Base-by-base conservation (phyloP, 2,329 filamentous ascomycete species). In the Hypocrella siamensis region DNA sequence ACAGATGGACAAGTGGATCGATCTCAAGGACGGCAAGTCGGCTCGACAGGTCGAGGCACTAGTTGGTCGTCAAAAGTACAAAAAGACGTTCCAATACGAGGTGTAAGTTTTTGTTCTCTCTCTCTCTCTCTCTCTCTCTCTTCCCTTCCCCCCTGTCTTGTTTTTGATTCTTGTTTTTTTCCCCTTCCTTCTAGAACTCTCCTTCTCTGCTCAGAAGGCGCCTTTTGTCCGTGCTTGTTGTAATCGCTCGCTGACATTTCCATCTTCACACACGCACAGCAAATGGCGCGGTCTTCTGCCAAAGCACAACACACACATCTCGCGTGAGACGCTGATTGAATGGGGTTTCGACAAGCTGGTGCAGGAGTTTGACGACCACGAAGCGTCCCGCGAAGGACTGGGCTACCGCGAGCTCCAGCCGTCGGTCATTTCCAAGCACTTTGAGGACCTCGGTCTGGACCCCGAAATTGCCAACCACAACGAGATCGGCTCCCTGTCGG, bases 381-480 rank as follows among this genome's bases (percentile, higher is more conserved):
- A 98, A 61, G 82, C 90, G 12, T 93, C 88, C n/a, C 82, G 90
- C 49, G 90, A 98, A 59, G 90, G 90, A 70, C 76, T 98, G 24
- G 88, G 90, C 42, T 98, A 90, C 71, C 83, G 90, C 52, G 73
- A 86, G 46, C 74, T 98, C 34, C 84, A 93, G 52, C 88, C 88
- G 30, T 82, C 86, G 47, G 74, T 92, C 49, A 96, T 98, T 58
- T 80, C 82, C 37, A 92, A 96, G 71, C 90, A 98, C 61, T 98
- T 98, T 48, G 86, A 96, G 47, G 90, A 98, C 48, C 70, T 96
- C 22, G 90, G 90, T 36, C 72, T 98, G 31, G 90, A 96, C 53
- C 86, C 88, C 0, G 90, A 98, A 49, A 96, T 98, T 49, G 90
- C 90, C 48, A 93, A 94, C 61, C 90, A 98, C 72, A 96, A 94